Evolutionary conservation across 179 eudicot species (phyloP).

Genomic region (Beta macrorhiza): DNA sequence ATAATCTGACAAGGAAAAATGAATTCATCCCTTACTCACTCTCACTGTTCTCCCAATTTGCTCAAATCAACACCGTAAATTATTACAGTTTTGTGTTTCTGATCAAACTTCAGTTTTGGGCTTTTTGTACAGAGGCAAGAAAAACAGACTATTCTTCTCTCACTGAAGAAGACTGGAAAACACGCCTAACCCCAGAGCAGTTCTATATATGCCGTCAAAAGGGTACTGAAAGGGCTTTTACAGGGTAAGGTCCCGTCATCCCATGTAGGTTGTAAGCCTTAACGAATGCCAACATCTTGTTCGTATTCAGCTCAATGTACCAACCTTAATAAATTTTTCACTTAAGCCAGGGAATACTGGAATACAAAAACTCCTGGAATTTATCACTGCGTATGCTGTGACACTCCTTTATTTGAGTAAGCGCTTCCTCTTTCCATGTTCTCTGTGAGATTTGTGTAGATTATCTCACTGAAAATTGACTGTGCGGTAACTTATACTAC

Average conservation of each 20-base stretch:
- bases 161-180: slow-evolving; percentile 66
- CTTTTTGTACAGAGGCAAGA: slow-evolving; percentile 38
- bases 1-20: not conserved
- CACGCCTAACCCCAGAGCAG: slow-evolving; percentile 65
- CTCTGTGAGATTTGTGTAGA: not conserved
- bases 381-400: slow-evolving; percentile 89
- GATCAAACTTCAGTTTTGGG: slow-evolving; percentile 1
- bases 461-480: not conserved
- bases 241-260: slow-evolving; percentile 47
- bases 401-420: slow-evolving; percentile 87
- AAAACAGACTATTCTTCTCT: slow-evolving; percentile 43
- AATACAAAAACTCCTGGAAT: slow-evolving; percentile 77
- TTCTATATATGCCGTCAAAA: slow-evolving; percentile 76
- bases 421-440: slow-evolving; percentile 17
- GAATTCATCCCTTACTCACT: not conserved
- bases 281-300: not conserved
- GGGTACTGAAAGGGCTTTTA: slow-evolving; percentile 92
- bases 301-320: too few relatives aligned
- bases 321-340: not conserved
- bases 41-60: too few relatives aligned
- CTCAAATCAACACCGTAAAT: not conserved
- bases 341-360: slow-evolving; percentile 69
- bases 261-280: not conserved
- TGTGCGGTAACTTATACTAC: not conserved
- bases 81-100: not conserved